phyloP scores from a whole-genome alignment of 1,284 basidiomycete genomes.

The Sutorius eximius region DNA sequence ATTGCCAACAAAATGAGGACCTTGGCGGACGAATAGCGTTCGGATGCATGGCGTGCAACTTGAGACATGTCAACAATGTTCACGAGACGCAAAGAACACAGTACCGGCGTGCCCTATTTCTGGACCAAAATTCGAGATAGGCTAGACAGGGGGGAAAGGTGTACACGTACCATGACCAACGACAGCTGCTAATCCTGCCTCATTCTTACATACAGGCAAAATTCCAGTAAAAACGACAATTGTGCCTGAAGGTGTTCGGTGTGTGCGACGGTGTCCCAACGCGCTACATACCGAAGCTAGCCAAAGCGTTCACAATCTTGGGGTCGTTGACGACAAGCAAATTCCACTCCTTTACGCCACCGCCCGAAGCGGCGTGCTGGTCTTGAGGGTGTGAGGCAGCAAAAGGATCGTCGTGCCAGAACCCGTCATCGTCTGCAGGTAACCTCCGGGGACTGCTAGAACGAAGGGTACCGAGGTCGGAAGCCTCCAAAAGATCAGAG shows the following conservation, averaged over 20 bases:
- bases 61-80: constrained; percentile 27
- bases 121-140: constrained; percentile 29
- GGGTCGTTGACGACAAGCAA: constrained; percentile 81
- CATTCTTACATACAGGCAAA: constrained; percentile 75
- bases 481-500: constrained; percentile 69
- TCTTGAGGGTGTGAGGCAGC: constrained; percentile 25
- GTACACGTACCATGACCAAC: constrained; percentile 73
- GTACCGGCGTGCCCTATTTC: constrained; percentile 86
- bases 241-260: constrained; percentile 43
- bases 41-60: constrained; percentile 77
- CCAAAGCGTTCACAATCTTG: constrained; percentile 79
- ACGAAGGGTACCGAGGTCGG: constrained; percentile 56
- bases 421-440: constrained; percentile 7
- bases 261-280: not conserved
- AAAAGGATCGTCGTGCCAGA: constrained; percentile 28
- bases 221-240: constrained; percentile 93
- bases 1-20: constrained; percentile 52
- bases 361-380: constrained; percentile 25
- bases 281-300: constrained; percentile 59
- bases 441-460: constrained; percentile 12
- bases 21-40: constrained; percentile 62
- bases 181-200: constrained; percentile 84
- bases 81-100: not conserved
- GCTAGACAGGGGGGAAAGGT: not conserved
- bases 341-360: constrained; percentile 57